A percentile compares a stretch with the other conserved stretches of the same genome.
These are phyloP conservation scores for Paraglomus brasilianum DNA, from an alignment of 192 early-diverging fungal genomes.

Conservation along the genomic window DNA sequence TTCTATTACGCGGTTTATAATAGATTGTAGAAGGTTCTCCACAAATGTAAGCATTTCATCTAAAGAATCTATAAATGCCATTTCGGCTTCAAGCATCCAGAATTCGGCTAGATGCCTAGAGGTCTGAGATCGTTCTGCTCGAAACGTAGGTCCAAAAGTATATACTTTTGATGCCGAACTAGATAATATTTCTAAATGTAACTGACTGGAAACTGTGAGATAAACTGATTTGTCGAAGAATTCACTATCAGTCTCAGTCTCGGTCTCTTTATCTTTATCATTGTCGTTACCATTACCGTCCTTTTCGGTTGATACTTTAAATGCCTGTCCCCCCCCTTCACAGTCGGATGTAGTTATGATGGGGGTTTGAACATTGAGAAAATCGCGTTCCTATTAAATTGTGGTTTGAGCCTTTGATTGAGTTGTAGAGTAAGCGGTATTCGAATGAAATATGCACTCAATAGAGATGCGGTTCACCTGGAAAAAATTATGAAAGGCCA, in stretches of 20 bases:
- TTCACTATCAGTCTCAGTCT: conserved; percentile 33
- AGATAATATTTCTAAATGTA: conserved; percentile 80
- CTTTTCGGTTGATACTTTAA: conserved; percentile 50
- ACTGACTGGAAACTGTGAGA: conserved; percentile 82
- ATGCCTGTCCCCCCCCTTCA: conserved; percentile 86
- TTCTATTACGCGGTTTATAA: conserved; percentile 57
- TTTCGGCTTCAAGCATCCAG: conserved; percentile 93
- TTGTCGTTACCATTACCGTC: neutral
- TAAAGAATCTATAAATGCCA: conserved; percentile 66
- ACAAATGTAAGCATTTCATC: conserved; percentile 65
- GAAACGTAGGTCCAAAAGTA: conserved; percentile 78
- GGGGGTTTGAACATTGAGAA: conserved; percentile 77
- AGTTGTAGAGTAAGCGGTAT: no score
- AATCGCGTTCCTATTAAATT: conserved; percentile 59
- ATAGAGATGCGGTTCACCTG: conserved; percentile 42
- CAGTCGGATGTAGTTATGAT: conserved; percentile 83
- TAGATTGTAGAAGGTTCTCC: conserved; percentile 60
- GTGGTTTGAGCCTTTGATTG: neutral
- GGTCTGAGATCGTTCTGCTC: conserved; percentile 80
- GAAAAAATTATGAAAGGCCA: conserved; percentile 74
- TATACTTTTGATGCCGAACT: conserved; percentile 73
- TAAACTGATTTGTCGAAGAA: conserved; percentile 78
- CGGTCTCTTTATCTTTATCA: neutral
- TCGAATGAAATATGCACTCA: neutral
- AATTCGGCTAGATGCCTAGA: conserved; percentile 89